phyloP scores from a whole-genome alignment of 768 basidiomycete genomes.

The Gymnopilus dilepis region DNA sequence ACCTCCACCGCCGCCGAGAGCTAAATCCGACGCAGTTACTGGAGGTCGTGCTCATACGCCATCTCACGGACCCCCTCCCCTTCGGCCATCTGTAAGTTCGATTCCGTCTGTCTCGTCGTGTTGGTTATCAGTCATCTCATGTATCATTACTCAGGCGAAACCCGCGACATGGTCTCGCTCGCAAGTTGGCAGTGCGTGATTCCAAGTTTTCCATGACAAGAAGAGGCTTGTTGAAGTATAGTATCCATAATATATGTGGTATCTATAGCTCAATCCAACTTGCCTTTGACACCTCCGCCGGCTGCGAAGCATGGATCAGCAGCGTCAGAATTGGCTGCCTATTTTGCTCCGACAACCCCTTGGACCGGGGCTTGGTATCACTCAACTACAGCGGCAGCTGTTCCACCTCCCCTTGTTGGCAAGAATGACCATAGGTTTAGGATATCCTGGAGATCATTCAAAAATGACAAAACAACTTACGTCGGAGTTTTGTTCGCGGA shows the following conservation, averaged over 20 bases:
- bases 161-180: slow-evolving; percentile 29
- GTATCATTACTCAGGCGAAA: slow-evolving; percentile 28
- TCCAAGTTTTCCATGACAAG: slow-evolving; percentile 9
- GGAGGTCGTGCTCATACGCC: slow-evolving; percentile 7
- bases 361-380: slow-evolving; percentile 52
- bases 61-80: slow-evolving; percentile 28
- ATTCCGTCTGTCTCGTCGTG: background rate
- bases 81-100: slow-evolving; percentile 28
- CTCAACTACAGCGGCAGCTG: slow-evolving; percentile 30
- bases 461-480: slow-evolving; percentile 35
- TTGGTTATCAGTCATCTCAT: background rate
- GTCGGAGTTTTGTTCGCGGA: slow-evolving; percentile 52
- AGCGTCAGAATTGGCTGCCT: slow-evolving; percentile 49
- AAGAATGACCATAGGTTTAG: slow-evolving; percentile 31
- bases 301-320: slow-evolving; percentile 28
- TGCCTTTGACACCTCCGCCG: slow-evolving; percentile 32
- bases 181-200: slow-evolving; percentile 32
- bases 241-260: background rate
- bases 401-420: slow-evolving; percentile 37
- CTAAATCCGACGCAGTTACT: slow-evolving; percentile 16
- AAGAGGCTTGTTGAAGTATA: background rate
- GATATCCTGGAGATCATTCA: slow-evolving; percentile 34
- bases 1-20: slow-evolving; percentile 19
- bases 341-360: slow-evolving; percentile 45
- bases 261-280: slow-evolving; percentile 15